phyloP scores from a whole-genome alignment of 345 rosid species.

The Aquilaria yunnanensis region DNA sequence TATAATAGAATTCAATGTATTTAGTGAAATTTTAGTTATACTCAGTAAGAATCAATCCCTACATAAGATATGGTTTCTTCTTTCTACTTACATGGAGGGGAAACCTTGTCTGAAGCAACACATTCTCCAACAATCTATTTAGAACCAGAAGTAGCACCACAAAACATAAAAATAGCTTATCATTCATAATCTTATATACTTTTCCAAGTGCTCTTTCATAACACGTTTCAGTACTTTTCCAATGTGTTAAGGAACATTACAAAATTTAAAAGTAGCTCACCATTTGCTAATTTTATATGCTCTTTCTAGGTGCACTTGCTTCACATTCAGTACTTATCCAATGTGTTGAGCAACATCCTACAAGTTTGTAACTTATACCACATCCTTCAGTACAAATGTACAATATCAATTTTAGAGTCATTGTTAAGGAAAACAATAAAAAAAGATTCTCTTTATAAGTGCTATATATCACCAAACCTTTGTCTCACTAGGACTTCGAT shows the following conservation, averaged over 20 bases:
- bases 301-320: constrained; percentile 76
- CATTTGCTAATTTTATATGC: constrained; percentile 84
- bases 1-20: no score
- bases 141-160: background rate
- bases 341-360: constrained; percentile 86
- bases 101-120: no score
- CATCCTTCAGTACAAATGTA: constrained; percentile 60
- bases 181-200: no score
- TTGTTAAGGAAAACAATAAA: constrained; percentile 86
- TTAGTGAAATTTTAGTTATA: no score
- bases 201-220: no score
- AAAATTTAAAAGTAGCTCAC: constrained; percentile 23
- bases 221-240: no score
- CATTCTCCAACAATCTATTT: no score
- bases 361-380: constrained; percentile 90
- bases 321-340: constrained; percentile 81
- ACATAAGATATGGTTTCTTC: no score
- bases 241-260: no score
- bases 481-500: constrained; percentile 98
- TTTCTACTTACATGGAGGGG: no score
- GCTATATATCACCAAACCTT: constrained; percentile 97
- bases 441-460: constrained; percentile 84
- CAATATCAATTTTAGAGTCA: constrained; percentile 87
- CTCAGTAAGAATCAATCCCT: no score
- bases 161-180: background rate